phyloP scores from a whole-genome alignment of 1,284 basidiomycete genomes.

The Cutaneotrichosporon cutaneum region DNA sequence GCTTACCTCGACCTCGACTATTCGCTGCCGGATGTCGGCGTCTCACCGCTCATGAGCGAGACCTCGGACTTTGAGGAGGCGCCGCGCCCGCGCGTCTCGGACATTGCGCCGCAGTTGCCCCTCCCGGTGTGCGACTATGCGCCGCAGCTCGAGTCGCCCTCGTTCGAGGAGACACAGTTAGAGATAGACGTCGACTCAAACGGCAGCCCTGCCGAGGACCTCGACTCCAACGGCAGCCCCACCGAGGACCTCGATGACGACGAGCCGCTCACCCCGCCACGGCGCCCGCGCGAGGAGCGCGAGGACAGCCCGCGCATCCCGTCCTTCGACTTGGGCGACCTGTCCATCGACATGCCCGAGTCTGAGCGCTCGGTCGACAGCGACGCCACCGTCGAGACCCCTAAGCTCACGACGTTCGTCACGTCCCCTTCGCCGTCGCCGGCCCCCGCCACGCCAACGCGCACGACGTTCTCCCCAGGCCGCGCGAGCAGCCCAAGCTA shows the following conservation, averaged over 20 bases:
- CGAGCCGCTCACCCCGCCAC: slow-evolving; percentile 43
- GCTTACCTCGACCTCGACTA: slow-evolving; percentile 37
- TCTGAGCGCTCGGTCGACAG: neutral
- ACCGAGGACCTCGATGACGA: slow-evolving; percentile 16
- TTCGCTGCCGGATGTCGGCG: slow-evolving; percentile 42
- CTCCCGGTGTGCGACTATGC: slow-evolving; percentile 13
- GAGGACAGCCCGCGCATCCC: slow-evolving; percentile 47
- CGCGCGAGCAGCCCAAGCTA: neutral
- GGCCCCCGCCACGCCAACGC: neutral
- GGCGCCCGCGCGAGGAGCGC: slow-evolving; percentile 8
- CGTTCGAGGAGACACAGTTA: slow-evolving; percentile 5
- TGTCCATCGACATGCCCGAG: slow-evolving; percentile 18
- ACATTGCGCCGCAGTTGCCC: slow-evolving; percentile 6
- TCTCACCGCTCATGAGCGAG: slow-evolving; percentile 38
- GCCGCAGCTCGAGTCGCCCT: slow-evolving; percentile 7
- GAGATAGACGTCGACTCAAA: slow-evolving; percentile 5
- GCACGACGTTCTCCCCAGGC: neutral
- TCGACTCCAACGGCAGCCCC: slow-evolving; percentile 4
- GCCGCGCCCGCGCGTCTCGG: slow-evolving; percentile 13
- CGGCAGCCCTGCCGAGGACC: neutral
- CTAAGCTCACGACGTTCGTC: slow-evolving; percentile 12
- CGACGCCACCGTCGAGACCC: slow-evolving; percentile 6
- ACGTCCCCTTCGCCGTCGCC: slow-evolving; percentile 7
- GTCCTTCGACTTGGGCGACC: slow-evolving; percentile 45
- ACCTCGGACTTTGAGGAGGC: slow-evolving; percentile 13